Conservation (phyloP, 179 eudicot species). For the Heliamphora pulchella region DNA sequence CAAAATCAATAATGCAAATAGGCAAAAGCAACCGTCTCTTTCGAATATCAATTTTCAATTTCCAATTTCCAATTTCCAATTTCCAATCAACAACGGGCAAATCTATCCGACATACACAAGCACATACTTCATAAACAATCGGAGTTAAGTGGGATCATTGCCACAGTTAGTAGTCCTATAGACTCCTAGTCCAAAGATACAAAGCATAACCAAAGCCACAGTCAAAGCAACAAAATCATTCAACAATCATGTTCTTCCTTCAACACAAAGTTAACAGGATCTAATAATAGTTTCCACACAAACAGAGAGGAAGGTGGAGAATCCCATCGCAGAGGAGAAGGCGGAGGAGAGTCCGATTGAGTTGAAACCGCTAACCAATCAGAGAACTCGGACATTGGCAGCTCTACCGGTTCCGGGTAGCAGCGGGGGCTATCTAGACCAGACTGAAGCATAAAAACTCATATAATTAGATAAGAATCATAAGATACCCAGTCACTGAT, state of each 20-base stretch:
- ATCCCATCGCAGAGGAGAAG: constrained; percentile 20
- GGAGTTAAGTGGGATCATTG: too few relatives aligned
- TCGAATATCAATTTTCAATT: too few relatives aligned
- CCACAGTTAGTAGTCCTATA: too few relatives aligned
- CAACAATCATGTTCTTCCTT: constrained; percentile 18
- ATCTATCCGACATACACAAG: too few relatives aligned
- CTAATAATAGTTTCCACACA: constrained; percentile 19
- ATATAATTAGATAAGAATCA: not conserved
- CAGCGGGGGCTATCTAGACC: constrained; percentile 18
- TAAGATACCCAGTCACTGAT: too few relatives aligned
- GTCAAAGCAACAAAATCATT: not conserved
- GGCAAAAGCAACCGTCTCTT: too few relatives aligned
- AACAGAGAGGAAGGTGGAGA: constrained; percentile 21
- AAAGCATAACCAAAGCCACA: not conserved
- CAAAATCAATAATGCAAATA: too few relatives aligned
- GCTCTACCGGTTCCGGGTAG: constrained; percentile 29
- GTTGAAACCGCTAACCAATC: constrained; percentile 23
- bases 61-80: too few relatives aligned
- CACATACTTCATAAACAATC: too few relatives aligned
- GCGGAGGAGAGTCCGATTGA: constrained; percentile 18
- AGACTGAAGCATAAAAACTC: constrained; percentile 15
- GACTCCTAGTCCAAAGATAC: too few relatives aligned
- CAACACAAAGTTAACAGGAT: constrained; percentile 23
- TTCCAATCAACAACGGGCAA: too few relatives aligned
- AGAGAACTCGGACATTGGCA: constrained; percentile 27